Evolutionary conservation across 2,329 filamentous ascomycete genomes (phyloP).

Genomic region (Septoria petroselini): DNA sequence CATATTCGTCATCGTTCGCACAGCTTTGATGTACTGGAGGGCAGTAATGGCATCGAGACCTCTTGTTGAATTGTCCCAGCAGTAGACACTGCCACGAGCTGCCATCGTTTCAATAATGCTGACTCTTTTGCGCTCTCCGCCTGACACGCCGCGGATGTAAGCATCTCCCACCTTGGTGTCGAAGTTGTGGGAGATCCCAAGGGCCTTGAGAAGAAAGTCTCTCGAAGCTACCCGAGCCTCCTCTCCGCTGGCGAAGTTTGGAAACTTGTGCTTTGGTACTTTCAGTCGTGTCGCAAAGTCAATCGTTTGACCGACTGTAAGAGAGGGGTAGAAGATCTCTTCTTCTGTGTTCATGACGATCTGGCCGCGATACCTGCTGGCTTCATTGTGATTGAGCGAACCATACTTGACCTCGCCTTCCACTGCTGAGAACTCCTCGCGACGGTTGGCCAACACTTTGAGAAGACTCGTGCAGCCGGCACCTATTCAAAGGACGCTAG

Average conservation of each 20-base stretch:
- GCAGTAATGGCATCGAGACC: slow-evolving; percentile 65
- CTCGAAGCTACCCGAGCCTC: slow-evolving; percentile 38
- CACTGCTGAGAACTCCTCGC: slow-evolving; percentile 43
- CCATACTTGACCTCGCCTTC: slow-evolving; percentile 58
- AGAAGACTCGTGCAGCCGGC: slow-evolving; percentile 64
- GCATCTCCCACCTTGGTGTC: slow-evolving; percentile 66
- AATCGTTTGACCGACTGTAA: slow-evolving; percentile 55
- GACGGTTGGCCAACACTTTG: slow-evolving; percentile 64
- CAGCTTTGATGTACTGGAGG: slow-evolving; percentile 50
- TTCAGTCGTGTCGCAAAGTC: slow-evolving; percentile 54
- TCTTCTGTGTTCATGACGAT: slow-evolving; percentile 47
- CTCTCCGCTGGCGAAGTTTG: slow-evolving; percentile 19
- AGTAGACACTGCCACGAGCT: slow-evolving; percentile 55
- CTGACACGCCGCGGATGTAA: slow-evolving; percentile 62
- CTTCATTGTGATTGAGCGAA: slow-evolving; percentile 42
- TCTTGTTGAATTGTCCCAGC: slow-evolving; percentile 65
- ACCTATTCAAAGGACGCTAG: slow-evolving; percentile 1
- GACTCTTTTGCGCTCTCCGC: slow-evolving; percentile 66
- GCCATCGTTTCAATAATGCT: slow-evolving; percentile 65
- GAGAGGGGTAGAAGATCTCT: slow-evolving; percentile 53
- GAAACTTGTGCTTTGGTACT: slow-evolving; percentile 44
- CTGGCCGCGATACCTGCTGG: slow-evolving; percentile 45
- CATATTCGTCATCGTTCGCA: slow-evolving; percentile 61
- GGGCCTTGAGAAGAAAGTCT: slow-evolving; percentile 56
- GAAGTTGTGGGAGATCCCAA: slow-evolving; percentile 57